These are phyloP conservation scores for Selenicereus undatus DNA, from an alignment of 148 eudicot genomes.

Conservation along the genomic window DNA sequence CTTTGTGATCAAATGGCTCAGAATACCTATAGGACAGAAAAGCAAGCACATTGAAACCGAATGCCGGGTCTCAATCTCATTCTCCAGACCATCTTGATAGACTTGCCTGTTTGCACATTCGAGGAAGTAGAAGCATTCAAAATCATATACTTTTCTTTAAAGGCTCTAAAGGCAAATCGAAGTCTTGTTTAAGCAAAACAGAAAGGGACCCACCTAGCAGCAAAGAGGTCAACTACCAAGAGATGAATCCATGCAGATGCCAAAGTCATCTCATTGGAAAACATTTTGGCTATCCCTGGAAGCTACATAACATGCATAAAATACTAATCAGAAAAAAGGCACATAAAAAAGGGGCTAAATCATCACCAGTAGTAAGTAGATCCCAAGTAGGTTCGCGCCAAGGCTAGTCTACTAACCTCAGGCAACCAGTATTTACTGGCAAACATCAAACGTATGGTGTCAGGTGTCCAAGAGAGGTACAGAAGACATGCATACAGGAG, in stretches of 20 bases:
- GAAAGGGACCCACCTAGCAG: slow-evolving; percentile 88
- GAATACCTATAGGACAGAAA: slow-evolving; percentile 77
- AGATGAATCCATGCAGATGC: slow-evolving; percentile 98
- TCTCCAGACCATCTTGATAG: slow-evolving; percentile 71
- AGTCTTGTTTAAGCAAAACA: not conserved
- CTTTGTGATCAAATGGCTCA: slow-evolving; percentile 68
- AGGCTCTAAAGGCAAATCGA: not conserved
- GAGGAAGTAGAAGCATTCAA: not conserved
- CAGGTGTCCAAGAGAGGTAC: slow-evolving; percentile 94
- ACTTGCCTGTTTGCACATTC: slow-evolving; percentile 54
- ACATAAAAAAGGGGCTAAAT: not conserved
- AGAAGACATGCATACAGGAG: slow-evolving; percentile 68
- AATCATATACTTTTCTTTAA: too few species aligned
- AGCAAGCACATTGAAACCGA: slow-evolving; percentile 90
- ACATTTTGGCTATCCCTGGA: slow-evolving; percentile 83
- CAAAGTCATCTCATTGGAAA: slow-evolving; percentile 81
- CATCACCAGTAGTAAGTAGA: not conserved
- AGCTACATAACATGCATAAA: slow-evolving; percentile 37
- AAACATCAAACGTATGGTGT: slow-evolving; percentile 68
- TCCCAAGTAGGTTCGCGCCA: not conserved
- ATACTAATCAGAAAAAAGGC: not conserved
- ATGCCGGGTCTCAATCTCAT: slow-evolving; percentile 74
- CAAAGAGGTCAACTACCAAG: slow-evolving; percentile 78
- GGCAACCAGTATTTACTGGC: slow-evolving; percentile 91
- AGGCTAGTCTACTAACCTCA: slow-evolving; percentile 49